These are phyloP conservation scores for Meyerozyma elateridarum DNA, from an alignment of 1,139 yeast species.

Conservation along the genomic window DNA sequence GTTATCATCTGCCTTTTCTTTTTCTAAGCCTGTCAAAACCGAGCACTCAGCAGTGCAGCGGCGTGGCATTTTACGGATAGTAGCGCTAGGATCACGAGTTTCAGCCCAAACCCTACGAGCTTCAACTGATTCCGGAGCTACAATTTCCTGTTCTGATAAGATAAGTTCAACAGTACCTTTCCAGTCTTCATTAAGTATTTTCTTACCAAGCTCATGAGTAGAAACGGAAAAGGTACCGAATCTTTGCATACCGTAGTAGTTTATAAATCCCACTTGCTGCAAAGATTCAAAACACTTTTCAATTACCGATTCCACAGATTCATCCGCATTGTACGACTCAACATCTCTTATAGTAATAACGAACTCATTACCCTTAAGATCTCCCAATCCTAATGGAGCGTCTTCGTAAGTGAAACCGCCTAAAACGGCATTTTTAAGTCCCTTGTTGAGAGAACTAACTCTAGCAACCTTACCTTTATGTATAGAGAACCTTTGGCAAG, in stretches of 20 bases:
- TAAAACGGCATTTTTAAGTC: conserved; percentile 65
- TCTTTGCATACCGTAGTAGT: conserved; percentile 95
- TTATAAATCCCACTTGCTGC: conserved; percentile 70
- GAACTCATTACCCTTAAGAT: conserved; percentile 83
- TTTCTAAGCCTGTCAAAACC: conserved; percentile 55
- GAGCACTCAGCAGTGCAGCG: conserved; percentile 82
- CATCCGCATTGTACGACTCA: conserved; percentile 24
- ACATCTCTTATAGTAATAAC: conserved; percentile 78
- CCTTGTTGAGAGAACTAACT: conserved; percentile 69
- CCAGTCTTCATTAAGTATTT: conserved; percentile 71
- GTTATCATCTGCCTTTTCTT: conserved; percentile 38
- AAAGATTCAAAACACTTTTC: conserved; percentile 54
- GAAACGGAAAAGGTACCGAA: conserved; percentile 94
- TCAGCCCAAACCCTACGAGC: conserved; percentile 81
- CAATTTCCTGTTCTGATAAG: conserved; percentile 79
- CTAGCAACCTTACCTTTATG: conserved; percentile 73
- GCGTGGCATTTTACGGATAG: conserved; percentile 76
- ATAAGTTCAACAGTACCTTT: conserved; percentile 72
- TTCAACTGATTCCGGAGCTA: conserved; percentile 74
- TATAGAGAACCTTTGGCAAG: conserved; percentile 79
- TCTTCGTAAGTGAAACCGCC: conserved; percentile 76
- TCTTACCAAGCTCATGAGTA: conserved; percentile 80
- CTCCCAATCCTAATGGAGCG: conserved; percentile 67
- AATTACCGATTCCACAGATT: conserved; percentile 39
- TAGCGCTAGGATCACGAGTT: conserved; percentile 59